Conservation (phyloP, 192 early-diverging fungal genomes). For the Dissophora ornata region DNA sequence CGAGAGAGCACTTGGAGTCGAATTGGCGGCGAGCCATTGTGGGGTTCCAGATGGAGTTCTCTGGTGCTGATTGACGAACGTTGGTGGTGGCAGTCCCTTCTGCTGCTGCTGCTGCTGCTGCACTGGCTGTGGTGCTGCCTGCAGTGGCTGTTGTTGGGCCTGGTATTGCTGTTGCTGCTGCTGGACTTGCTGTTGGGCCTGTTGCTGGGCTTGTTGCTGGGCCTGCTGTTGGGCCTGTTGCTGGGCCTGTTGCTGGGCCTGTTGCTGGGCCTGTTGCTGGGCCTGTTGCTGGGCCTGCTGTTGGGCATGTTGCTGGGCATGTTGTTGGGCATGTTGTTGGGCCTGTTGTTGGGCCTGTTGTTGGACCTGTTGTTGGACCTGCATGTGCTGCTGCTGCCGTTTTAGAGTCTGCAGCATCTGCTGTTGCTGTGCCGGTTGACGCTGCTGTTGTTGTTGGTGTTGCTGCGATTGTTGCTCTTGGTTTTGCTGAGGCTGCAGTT, state of each 20-base stretch:
- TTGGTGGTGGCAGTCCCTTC: constrained; percentile 30
- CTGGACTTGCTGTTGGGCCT: not conserved
- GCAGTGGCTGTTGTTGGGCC: not conserved
- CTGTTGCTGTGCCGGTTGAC: constrained; percentile 4
- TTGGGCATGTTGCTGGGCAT: constrained; percentile 1
- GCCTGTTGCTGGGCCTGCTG: not conserved
- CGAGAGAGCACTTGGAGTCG: constrained; percentile 21
- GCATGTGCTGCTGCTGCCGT: not conserved
- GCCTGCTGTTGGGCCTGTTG: not conserved
- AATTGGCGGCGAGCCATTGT: constrained; percentile 43
- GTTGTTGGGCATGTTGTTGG: constrained; percentile 7
- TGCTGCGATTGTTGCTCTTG: not conserved
- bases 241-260: not conserved
- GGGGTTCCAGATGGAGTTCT: constrained; percentile 49
- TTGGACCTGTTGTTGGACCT: not conserved
- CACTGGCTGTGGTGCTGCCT: not conserved
- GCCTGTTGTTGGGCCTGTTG: constrained; percentile 8
- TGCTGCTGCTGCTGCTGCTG: not conserved
- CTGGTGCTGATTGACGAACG: constrained; percentile 47
- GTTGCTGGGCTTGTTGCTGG: constrained; percentile 4
- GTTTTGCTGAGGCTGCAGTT: not conserved
- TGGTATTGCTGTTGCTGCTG: constrained; percentile 9
- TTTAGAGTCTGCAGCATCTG: too few species aligned
- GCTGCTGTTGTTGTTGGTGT: not conserved
- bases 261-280: constrained; percentile 4